phyloP scores from a whole-genome alignment of 2,329 filamentous ascomycete species.

The Fusarium dimerum region DNA sequence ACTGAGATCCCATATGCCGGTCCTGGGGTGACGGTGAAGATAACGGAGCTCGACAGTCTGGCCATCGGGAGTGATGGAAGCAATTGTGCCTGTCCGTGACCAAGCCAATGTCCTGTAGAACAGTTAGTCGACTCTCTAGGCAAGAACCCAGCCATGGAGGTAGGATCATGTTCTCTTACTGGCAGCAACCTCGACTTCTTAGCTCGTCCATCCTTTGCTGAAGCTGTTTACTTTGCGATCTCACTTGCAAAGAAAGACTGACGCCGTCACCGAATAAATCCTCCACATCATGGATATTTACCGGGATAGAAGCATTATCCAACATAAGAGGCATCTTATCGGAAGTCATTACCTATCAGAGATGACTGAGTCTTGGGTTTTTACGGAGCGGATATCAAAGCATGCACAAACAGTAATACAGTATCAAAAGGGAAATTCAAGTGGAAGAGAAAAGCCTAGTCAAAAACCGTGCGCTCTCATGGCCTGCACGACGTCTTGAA shows the following conservation, averaged over 20 bases:
- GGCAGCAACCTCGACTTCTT: slow-evolving; percentile 73
- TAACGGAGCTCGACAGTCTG: slow-evolving; percentile 71
- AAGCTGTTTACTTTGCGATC: slow-evolving; percentile 58
- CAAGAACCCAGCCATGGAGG: neutral
- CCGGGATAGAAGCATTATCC: slow-evolving; percentile 44
- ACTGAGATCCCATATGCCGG: slow-evolving; percentile 75
- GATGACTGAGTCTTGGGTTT: neutral
- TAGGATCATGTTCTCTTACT: slow-evolving; percentile 56
- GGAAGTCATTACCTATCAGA: slow-evolving; percentile 32
- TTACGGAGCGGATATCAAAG: slow-evolving; percentile 12
- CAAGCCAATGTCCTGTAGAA: slow-evolving; percentile 72
- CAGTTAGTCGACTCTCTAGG: slow-evolving; percentile 10
- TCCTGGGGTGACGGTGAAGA: slow-evolving; percentile 66
- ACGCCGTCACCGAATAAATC: slow-evolving; percentile 76
- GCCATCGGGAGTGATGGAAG: slow-evolving; percentile 74
- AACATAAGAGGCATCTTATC: slow-evolving; percentile 47
- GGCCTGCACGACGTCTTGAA: too few species aligned
- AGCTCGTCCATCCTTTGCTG: slow-evolving; percentile 76
- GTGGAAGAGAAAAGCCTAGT: slow-evolving; percentile 9
- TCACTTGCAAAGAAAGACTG: slow-evolving; percentile 55
- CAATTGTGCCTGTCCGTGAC: slow-evolving; percentile 86
- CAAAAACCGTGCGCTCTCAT: neutral
- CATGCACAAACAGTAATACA: neutral
- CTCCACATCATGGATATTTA: slow-evolving; percentile 62
- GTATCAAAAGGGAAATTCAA: slow-evolving; percentile 12